Base-by-base conservation (phyloP, 768 basidiomycete species). In the Artomyces pyxidatus region DNA sequence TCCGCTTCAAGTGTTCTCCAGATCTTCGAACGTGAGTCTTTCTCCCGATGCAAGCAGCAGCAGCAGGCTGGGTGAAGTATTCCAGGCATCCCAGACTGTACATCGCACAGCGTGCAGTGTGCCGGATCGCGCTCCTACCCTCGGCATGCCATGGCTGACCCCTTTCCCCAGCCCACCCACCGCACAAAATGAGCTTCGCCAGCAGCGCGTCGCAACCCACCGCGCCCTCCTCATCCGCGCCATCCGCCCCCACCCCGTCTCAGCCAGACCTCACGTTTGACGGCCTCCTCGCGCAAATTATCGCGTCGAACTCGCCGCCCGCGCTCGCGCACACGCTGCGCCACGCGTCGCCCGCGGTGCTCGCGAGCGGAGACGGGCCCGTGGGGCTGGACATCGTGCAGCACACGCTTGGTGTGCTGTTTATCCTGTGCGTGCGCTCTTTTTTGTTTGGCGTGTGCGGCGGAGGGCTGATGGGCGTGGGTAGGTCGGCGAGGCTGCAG, bases 401-500 rank as follows among this genome's bases (percentile, higher is more conserved):
- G 14, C 32, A 27, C 25, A 16, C 22, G 42, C 22, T 43, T 12
- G 27, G 42, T 19, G 25, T 23, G 19, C 14, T 43, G 23, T 28
- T 26, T 28, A 25, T 28, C 2, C 25, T 25, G 42, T 25, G 16
- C 19, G 27, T 26, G 11, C 8, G 9, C 12, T 12, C 4, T 28
- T 11, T 14, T 14, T 43, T 12, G 19, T 8, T 43, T 2, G 11
- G 23, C 39, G 6, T n/a, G n/a, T n/a, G n/a, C n/a, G n/a, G n/a
- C n/a, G n/a, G n/a, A n/a, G n/a, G n/a, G n/a, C n/a, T n/a, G 3
- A 14, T 43, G 23, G 42, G 22, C 16, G 10, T 28, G 14, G 22
- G 25, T 26, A 46, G 45, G 29, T 46, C 45, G n/a, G 45, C 45
- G 32, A 19, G 45, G 45, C 35, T 46, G 30, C 9, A 25, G 17